These are phyloP conservation scores for Neonectria faginata DNA, from an alignment of 2,329 filamentous ascomycete species.

Conservation along the genomic window DNA sequence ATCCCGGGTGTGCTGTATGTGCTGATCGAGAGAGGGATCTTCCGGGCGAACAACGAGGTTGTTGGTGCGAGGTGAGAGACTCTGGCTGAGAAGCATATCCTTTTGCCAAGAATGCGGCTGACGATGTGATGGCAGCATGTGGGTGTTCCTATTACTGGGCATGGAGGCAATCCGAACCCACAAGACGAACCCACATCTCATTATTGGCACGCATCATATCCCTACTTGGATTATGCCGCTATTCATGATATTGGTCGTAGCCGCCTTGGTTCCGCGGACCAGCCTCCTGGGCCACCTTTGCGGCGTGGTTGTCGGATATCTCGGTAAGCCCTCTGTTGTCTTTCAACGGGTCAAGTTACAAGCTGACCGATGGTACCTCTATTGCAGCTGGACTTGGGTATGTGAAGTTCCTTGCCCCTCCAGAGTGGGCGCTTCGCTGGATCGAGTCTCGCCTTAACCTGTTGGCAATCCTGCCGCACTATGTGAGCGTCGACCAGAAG, in stretches of 20 bases:
- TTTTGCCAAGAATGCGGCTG: constrained; percentile 8
- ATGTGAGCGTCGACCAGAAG: constrained; percentile 95
- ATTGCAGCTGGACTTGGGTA: constrained; percentile 82
- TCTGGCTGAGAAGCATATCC: no score
- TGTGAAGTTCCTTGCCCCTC: constrained; percentile 88
- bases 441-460: constrained; percentile 90
- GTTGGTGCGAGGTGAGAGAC: constrained; percentile 81
- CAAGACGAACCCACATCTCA: constrained; percentile 82
- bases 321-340: constrained; percentile 69
- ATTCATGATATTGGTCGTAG: constrained; percentile 78
- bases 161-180: constrained; percentile 89
- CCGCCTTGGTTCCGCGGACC: constrained; percentile 81
- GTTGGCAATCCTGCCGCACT: constrained; percentile 85
- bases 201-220: constrained; percentile 72
- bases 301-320: constrained; percentile 85
- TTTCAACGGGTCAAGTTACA: background rate
- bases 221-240: constrained; percentile 94
- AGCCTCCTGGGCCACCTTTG: constrained; percentile 90
- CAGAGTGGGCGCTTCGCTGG: constrained; percentile 88
- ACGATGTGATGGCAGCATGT: constrained; percentile 72
- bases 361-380: constrained; percentile 22
- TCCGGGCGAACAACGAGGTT: constrained; percentile 78
- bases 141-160: constrained; percentile 89
- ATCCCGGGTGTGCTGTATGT: constrained; percentile 87
- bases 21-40: constrained; percentile 78